Percentiles rank a stretch among this genome's conserved stretches.
Conservation (phyloP, 2,329 filamentous ascomycete genomes). For the Colletotrichum horii region DNA sequence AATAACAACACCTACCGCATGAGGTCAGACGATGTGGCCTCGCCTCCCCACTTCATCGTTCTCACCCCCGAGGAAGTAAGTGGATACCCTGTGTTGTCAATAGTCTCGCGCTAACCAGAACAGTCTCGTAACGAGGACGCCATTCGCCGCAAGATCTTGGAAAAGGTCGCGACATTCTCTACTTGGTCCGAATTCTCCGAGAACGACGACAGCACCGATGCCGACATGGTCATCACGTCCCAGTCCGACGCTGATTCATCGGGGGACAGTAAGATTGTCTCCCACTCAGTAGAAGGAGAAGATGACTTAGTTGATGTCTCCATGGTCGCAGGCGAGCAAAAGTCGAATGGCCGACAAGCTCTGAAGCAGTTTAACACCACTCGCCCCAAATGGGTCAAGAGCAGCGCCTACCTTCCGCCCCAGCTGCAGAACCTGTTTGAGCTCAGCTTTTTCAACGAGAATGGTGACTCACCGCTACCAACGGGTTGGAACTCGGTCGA, state of each 20-base stretch:
- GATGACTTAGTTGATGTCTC: conserved; percentile 91
- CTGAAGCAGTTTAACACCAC: conserved; percentile 54
- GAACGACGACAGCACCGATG: conserved; percentile 62
- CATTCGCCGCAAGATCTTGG: conserved; percentile 81
- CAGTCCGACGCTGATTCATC: conserved; percentile 70
- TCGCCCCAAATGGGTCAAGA: conserved; percentile 59
- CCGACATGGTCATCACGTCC: conserved; percentile 72
- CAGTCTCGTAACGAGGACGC: conserved; percentile 64
- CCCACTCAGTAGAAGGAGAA: conserved; percentile 83
- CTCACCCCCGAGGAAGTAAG: conserved; percentile 75
- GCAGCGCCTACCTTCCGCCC: conserved; percentile 63
- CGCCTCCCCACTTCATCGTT: conserved; percentile 73
- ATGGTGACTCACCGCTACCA: conserved; percentile 63
- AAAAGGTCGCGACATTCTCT: conserved; percentile 77
- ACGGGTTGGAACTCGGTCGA: conserved; percentile 72
- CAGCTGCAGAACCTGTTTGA: conserved; percentile 77
- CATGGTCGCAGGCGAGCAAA: conserved; percentile 69
- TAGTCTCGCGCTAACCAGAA: background rate
- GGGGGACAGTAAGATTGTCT: conserved; percentile 73
- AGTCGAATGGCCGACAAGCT: conserved; percentile 23
- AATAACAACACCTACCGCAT: background rate
- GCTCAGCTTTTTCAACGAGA: conserved; percentile 68
- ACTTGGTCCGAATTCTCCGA: conserved; percentile 61
- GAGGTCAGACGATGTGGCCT: conserved; percentile 30
- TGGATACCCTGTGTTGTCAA: conserved; percentile 26